These are phyloP conservation scores for Xylariaceae sp. DNA, from an alignment of 2,329 filamentous ascomycete genomes.

Conservation along the genomic window DNA sequence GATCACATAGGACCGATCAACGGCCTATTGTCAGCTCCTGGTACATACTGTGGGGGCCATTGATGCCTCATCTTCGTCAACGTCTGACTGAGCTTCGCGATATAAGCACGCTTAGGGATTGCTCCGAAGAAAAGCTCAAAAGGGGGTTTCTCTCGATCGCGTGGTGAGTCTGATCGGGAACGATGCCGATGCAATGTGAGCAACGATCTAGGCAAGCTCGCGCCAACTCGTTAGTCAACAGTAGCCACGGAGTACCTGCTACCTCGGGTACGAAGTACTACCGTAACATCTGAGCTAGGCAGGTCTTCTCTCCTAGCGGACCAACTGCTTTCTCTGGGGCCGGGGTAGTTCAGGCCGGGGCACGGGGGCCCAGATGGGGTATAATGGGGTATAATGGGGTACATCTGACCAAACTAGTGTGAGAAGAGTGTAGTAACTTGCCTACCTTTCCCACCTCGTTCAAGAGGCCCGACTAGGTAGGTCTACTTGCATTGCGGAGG, in stretches of 20 bases:
- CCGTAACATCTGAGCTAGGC: not conserved
- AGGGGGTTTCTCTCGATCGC: conserved; percentile 1
- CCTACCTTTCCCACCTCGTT: conserved; percentile 13
- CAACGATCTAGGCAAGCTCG: conserved; percentile 8
- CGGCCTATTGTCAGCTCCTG: not conserved
- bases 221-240: not conserved
- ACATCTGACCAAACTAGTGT: conserved; percentile 23
- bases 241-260: not conserved
- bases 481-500: conserved; percentile 9
- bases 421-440: not conserved
- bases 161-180: conserved; percentile 13
- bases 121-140: conserved; percentile 20
- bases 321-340: conserved; percentile 15
- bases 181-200: conserved; percentile 13
- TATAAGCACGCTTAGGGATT: conserved; percentile 17
- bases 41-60: conserved; percentile 21
- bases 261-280: not conserved
- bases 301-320: conserved; percentile 7
- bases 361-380: conserved; percentile 21
- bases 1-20: not conserved
- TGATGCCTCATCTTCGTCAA: conserved; percentile 11
- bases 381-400: conserved; percentile 17
- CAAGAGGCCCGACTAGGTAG: conserved; percentile 24
- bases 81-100: conserved; percentile 4
- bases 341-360: conserved; percentile 6